Percentiles rank a stretch among this genome's conserved stretches.
Evolutionary conservation across 352 stramenopile species (phyloP).

Genomic region (Phytophthora fragariae): DNA sequence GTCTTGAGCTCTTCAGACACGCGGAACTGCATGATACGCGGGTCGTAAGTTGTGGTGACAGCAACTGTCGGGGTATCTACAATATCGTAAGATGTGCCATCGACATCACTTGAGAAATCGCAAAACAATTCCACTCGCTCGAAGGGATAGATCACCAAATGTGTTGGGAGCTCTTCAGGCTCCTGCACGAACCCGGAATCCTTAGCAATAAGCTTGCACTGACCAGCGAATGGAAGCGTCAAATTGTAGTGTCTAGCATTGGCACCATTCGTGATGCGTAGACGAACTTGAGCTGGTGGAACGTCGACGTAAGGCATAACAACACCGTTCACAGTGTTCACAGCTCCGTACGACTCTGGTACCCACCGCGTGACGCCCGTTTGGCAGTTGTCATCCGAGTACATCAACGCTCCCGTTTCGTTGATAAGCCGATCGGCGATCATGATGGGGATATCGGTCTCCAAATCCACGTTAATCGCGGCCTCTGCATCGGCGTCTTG

Average conservation of each 20-base stretch:
- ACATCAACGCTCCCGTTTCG: conserved; percentile 61
- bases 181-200: conserved; percentile 70
- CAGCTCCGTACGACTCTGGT: conserved; percentile 65
- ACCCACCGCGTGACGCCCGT: conserved; percentile 57
- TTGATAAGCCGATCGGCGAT: conserved; percentile 63
- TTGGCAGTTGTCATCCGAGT: conserved; percentile 72
- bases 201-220: conserved; percentile 69
- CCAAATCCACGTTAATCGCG: conserved; percentile 58
- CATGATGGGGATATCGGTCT: conserved; percentile 67
- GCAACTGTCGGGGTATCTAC: conserved; percentile 51
- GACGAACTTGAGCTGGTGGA: conserved; percentile 64
- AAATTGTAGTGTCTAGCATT: conserved; percentile 84
- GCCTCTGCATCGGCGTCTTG: conserved; percentile 57
- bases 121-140: conserved; percentile 69
- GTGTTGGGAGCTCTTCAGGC: conserved; percentile 24
- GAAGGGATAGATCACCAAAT: conserved; percentile 62
- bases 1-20: conserved; percentile 50
- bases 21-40: conserved; percentile 62
- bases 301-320: conserved; percentile 78
- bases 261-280: conserved; percentile 63
- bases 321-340: conserved; percentile 75
- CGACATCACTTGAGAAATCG: conserved; percentile 53
- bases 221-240: conserved; percentile 66
- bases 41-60: conserved; percentile 58
- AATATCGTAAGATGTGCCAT: conserved; percentile 60